These are phyloP conservation scores for Nakazawaea wyomingensis DNA, from an alignment of 805 yeast genomes.

Conservation along the genomic window DNA sequence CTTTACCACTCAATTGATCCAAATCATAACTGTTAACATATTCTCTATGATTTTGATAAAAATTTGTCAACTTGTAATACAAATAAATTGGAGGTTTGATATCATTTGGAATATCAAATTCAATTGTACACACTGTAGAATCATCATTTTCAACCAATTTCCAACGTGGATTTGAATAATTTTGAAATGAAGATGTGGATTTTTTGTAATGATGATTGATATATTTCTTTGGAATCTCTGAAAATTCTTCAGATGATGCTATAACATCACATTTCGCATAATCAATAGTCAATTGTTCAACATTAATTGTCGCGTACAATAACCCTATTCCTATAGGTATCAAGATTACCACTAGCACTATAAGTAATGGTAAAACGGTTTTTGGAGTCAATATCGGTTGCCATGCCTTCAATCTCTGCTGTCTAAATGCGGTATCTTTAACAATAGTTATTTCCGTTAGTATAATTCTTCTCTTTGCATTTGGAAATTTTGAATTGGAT, in stretches of 20 bases:
- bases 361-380: conserved; percentile 80
- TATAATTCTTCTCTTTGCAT: no score
- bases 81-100: conserved; percentile 67
- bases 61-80: conserved; percentile 84
- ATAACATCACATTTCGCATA: conserved; percentile 63
- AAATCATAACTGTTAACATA: conserved; percentile 83
- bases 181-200: conserved; percentile 25
- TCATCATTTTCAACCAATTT: conserved; percentile 31
- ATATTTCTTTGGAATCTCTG: conserved; percentile 55
- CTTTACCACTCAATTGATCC: conserved; percentile 74
- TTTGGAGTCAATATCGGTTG: conserved; percentile 89
- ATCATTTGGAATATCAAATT: conserved; percentile 68
- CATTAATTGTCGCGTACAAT: conserved; percentile 68
- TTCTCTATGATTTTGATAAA: conserved; percentile 91
- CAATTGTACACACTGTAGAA: conserved; percentile 50
- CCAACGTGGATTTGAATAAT: conserved; percentile 56
- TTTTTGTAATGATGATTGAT: conserved; percentile 57
- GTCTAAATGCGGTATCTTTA: conserved; percentile 71
- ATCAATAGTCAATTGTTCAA: conserved; percentile 69
- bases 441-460: neutral
- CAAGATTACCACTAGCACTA: conserved; percentile 70
- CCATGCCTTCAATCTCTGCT: conserved; percentile 59
- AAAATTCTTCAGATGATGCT: conserved; percentile 37
- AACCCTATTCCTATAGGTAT: conserved; percentile 90
- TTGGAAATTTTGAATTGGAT: no score